Conservation (phyloP, 2,329 filamentous ascomycete species). For the Trichophaea hybrida region DNA sequence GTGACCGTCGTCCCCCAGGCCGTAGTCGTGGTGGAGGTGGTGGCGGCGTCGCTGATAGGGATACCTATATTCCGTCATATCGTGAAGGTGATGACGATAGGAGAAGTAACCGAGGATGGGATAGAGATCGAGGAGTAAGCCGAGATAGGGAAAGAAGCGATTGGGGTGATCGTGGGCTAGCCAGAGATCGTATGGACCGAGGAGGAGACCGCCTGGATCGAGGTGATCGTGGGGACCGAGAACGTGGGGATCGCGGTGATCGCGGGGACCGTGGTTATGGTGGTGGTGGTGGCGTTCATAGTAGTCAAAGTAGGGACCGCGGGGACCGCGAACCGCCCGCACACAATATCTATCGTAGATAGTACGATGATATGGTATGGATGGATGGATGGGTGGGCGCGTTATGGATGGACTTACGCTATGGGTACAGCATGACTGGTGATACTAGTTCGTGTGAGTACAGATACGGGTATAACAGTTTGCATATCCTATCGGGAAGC, state of each 20-base stretch:
- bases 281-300: conserved; percentile 12
- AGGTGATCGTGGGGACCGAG: conserved; percentile 29
- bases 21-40: conserved; percentile 27
- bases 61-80: conserved; percentile 41
- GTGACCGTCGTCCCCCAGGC: conserved; percentile 17
- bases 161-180: conserved; percentile 30
- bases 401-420: too few species aligned
- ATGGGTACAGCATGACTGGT: too few species aligned
- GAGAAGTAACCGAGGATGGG: conserved; percentile 27
- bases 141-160: conserved; percentile 29
- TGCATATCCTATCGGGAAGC: too few species aligned
- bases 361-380: background rate
- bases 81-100: conserved; percentile 33
- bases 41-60: conserved; percentile 30
- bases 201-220: conserved; percentile 32
- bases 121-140: conserved; percentile 27
- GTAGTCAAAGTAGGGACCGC: conserved; percentile 21
- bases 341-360: conserved; percentile 22
- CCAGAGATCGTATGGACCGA: conserved; percentile 16
- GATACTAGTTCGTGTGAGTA: too few species aligned
- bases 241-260: conserved; percentile 2
- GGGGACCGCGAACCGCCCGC: conserved; percentile 20
- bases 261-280: conserved; percentile 16
- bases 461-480: too few species aligned
- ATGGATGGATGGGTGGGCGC: background rate